These are phyloP conservation scores for Cercospora beticola DNA, from an alignment of 2,329 filamentous ascomycete species.

Conservation along the genomic window DNA sequence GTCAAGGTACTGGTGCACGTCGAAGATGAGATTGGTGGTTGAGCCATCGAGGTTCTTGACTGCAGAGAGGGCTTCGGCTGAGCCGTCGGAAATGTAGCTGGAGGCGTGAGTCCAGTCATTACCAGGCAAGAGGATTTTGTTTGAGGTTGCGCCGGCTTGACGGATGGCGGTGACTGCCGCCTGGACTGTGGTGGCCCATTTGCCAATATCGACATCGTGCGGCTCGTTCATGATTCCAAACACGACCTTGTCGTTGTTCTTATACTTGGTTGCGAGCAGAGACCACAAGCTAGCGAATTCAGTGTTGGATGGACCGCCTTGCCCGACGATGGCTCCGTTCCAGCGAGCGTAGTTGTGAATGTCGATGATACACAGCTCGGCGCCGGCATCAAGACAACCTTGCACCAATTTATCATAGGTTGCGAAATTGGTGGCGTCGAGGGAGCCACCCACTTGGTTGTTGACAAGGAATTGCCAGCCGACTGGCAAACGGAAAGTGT, in stretches of 20 bases:
- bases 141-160: slow-evolving; percentile 55
- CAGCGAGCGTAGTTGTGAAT: slow-evolving; percentile 40
- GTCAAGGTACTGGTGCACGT: slow-evolving; percentile 47
- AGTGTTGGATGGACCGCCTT: slow-evolving; percentile 62
- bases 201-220: slow-evolving; percentile 47
- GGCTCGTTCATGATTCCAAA: slow-evolving; percentile 71
- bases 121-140: slow-evolving; percentile 65
- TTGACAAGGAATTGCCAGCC: slow-evolving; percentile 33
- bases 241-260: slow-evolving; percentile 53
- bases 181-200: slow-evolving; percentile 63
- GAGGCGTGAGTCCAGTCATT: slow-evolving; percentile 50
- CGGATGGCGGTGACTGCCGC: slow-evolving; percentile 65
- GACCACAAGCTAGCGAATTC: slow-evolving; percentile 60
- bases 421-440: slow-evolving; percentile 29
- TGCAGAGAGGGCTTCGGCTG: slow-evolving; percentile 30
- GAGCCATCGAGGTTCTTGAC: slow-evolving; percentile 36
- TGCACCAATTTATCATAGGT: slow-evolving; percentile 35
- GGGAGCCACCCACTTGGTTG: slow-evolving; percentile 32
- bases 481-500: slow-evolving; percentile 59
- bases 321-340: slow-evolving; percentile 63
- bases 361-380: slow-evolving; percentile 36
- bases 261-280: slow-evolving; percentile 58
- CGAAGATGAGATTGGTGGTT: slow-evolving; percentile 40
- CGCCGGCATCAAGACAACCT: slow-evolving; percentile 40
- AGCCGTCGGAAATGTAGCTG: slow-evolving; percentile 32